Conservation (phyloP, 257 asterid species). For the Ligustrum vulgare region DNA sequence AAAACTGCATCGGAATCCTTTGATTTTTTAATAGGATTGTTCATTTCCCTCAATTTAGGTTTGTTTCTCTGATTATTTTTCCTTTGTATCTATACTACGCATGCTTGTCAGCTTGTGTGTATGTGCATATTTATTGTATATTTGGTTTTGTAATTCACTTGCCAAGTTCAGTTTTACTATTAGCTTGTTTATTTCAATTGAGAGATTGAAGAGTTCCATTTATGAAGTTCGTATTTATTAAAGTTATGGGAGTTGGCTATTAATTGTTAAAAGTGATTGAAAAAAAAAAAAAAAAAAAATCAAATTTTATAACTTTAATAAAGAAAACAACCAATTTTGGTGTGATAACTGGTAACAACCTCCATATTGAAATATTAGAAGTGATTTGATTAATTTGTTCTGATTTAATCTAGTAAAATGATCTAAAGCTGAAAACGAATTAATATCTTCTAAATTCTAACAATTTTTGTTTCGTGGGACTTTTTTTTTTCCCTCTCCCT, state of each 20-base stretch:
- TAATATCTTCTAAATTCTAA: background rate
- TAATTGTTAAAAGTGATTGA: background rate
- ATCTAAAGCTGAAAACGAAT: background rate
- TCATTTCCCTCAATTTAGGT: background rate
- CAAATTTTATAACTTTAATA: background rate
- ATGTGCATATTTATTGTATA: background rate
- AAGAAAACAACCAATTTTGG: background rate
- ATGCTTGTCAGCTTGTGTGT: background rate
- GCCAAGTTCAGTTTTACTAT: background rate
- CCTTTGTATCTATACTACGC: background rate
- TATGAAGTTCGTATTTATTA: conserved; percentile 4
- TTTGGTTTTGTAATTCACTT: background rate
- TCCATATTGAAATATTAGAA: background rate
- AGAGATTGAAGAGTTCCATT: background rate
- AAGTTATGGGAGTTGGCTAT: background rate
- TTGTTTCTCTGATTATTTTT: background rate
- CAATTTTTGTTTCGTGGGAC: background rate
- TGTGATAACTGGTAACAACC: background rate
- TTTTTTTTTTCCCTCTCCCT: background rate
- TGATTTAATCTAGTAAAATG: background rate
- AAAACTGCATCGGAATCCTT: background rate
- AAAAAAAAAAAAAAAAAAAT: background rate
- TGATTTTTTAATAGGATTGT: background rate
- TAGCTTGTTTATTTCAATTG: background rate
- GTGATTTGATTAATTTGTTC: conserved; percentile 10